These are phyloP conservation scores for Penicillium silybi DNA, from an alignment of 495 filamentous ascomycete species.

Conservation along the genomic window DNA sequence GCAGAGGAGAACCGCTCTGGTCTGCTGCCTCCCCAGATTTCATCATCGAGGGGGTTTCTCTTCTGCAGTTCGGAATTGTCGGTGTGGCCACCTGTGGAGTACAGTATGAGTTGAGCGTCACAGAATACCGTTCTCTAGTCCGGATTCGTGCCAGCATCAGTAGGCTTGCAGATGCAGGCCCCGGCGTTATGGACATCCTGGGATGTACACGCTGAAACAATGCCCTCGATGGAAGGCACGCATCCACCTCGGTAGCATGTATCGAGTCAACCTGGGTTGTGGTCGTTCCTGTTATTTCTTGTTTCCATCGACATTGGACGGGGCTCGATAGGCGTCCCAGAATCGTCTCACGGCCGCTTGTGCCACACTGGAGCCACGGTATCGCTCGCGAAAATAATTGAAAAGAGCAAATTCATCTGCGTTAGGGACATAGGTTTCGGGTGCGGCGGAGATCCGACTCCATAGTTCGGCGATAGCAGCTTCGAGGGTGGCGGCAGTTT, in stretches of 20 bases:
- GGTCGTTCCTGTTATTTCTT: slow-evolving; percentile 20
- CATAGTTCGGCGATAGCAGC: slow-evolving; percentile 56
- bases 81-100: slow-evolving; percentile 8
- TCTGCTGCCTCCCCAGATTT: neutral
- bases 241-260: neutral
- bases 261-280: neutral
- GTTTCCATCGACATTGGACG: slow-evolving; percentile 15
- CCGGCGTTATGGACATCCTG: neutral
- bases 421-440: slow-evolving; percentile 61
- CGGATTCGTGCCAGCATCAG: neutral
- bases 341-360: slow-evolving; percentile 45
- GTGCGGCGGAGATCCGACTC: slow-evolving; percentile 54
- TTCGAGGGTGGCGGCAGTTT: slow-evolving; percentile 52
- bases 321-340: slow-evolving; percentile 43
- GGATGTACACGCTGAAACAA: neutral
- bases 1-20: neutral
- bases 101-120: neutral
- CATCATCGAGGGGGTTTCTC: neutral
- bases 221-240: neutral
- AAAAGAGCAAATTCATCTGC: slow-evolving; percentile 73
- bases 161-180: neutral
- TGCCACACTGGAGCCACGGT: slow-evolving; percentile 38
- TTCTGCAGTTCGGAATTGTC: neutral
- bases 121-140: neutral
- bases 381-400: slow-evolving; percentile 65